Base-by-base conservation (phyloP, 2,329 filamentous ascomycete genomes). In the Graphilbum sp. region DNA sequence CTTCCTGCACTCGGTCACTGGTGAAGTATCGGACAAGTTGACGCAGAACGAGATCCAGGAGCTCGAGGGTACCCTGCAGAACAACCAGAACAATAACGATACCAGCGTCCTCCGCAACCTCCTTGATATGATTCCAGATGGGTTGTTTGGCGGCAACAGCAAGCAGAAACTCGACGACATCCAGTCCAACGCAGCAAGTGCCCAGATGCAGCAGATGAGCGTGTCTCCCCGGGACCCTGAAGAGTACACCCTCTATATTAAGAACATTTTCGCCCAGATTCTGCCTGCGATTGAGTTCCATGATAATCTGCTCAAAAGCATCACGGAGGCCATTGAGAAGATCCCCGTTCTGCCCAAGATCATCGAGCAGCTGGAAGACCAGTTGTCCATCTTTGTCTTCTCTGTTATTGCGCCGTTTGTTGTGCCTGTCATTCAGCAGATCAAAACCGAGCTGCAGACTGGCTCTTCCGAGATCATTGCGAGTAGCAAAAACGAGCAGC, bases 271-370 rank as follows among this genome's bases (percentile, higher is more conserved):
- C 47, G 62, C 69, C 53, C 79, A 93, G 56, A 79, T 95, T 47
- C 88, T 88, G 64, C 87, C 88, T 1, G 80, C 85, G 45, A 79
- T 95, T 43, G 70, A 93, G 55, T 93, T 86, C 65, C 87, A 95
- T 51, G 87, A 95, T 54, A 75, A 88, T 36, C 64, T 94, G 42
- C 76, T 95, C 68, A 77, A 88, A 61, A 62, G 60, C 37, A 87
- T 95, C 50, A 72, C 73, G 34, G 65, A 79, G 49, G 76, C 83
- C 12, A 77, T 94, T 42, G 82, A 92, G 57, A 77, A 82, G 47
- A 86, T 95, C 31, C 87, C 87, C 0, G 67, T 93, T 30, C 63
- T 95, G 16, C 83, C 84, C 38, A 79, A 92, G 48, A 66, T 94
- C 32, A 70, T 94, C 40, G 85, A 93, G 59, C 75, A 93, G 54